Base-by-base conservation (phyloP, 495 filamentous ascomycete species). In the Hypoxylon trugodes region DNA sequence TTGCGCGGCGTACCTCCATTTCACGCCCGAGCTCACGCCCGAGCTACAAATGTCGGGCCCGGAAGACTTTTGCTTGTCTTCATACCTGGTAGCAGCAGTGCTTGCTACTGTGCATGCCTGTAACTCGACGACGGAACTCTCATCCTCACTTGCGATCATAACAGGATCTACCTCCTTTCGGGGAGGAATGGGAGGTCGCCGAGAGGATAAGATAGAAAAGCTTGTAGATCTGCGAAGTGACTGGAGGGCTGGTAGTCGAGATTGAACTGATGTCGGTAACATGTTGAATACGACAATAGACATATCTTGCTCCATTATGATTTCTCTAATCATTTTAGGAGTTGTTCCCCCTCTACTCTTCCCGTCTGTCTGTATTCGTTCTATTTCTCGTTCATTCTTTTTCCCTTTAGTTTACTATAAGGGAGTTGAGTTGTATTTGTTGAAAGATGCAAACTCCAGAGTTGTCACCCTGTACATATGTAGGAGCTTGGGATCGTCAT, bases 1-100 rank as follows among this genome's bases (percentile, higher is more conserved):
- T 72, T 74, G 72, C 10, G 50, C 58, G 1, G 69, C 72, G 61
- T 73, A 72, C 28, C 49, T 64, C 72, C 72, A 74, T 24, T 69
- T 68, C 26, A 76, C 63, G 1, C 69, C 69, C 18, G 70, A 66
- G n/a, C 19, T 40, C 5, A 22, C 15, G 41, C 25, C 48, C 1
- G 55, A 18, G 22, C 48, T 30, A 13, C n/a, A 32, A n/a, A 35
- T 7, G 7, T 45, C 48, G 21, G 35, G n/a, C 8, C 13, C 10
- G 21, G 32, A 43, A 10, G 47, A 7, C 12, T 43, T 48, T 45
- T 33, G 19, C 2, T 24, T 38, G 6, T 48, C 52, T 15, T 56
- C 36, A n/a, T 51, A 8, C 22, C 15, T 41, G 15, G 15, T 49
- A 24, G 33, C 46, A 13, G 48, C 35, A 7, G 37, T 28, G n/a